A percentile compares a stretch with the other conserved stretches of the same genome.
Evolutionary conservation across 1,284 basidiomycete genomes (phyloP).

Genomic region (Ganoderma multipileum): DNA sequence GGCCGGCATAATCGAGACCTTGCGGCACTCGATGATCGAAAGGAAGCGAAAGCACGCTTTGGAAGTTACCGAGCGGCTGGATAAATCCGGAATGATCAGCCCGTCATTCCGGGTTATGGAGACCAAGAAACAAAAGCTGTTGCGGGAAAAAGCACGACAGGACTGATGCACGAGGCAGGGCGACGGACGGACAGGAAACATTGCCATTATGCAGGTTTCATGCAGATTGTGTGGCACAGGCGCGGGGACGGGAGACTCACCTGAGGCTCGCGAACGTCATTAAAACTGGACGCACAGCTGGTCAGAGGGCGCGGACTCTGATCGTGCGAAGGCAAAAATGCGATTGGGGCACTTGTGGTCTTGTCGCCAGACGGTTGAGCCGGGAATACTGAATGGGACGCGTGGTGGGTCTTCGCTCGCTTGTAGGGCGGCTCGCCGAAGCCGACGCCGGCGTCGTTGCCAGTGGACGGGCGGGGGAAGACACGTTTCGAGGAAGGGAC

Average conservation of each 20-base stretch:
- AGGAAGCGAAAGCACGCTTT: slow-evolving; percentile 26
- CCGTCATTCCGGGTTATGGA: slow-evolving; percentile 25
- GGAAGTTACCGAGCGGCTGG: slow-evolving; percentile 26
- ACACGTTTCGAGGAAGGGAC: slow-evolving; percentile 16
- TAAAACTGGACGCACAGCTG: slow-evolving; percentile 22
- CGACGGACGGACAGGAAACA: slow-evolving; percentile 12
- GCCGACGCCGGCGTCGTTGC: neutral
- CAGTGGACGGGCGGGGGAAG: slow-evolving; percentile 9
- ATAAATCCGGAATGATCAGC: slow-evolving; percentile 30
- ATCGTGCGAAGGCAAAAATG: slow-evolving; percentile 17
- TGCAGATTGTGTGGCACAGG: slow-evolving; percentile 5
- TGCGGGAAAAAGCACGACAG: slow-evolving; percentile 22
- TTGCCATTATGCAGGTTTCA: neutral
- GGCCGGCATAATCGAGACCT: slow-evolving; percentile 24
- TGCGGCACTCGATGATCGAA: slow-evolving; percentile 17
- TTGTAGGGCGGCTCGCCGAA: slow-evolving; percentile 18
- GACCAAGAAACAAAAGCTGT: slow-evolving; percentile 22
- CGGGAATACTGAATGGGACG: slow-evolving; percentile 10
- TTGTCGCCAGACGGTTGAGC: slow-evolving; percentile 7
- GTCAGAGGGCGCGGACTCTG: slow-evolving; percentile 26
- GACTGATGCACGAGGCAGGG: slow-evolving; percentile 19
- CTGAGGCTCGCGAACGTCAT: slow-evolving; percentile 10
- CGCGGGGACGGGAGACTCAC: slow-evolving; percentile 19
- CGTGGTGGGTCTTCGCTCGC: slow-evolving; percentile 24
- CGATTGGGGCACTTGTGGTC: slow-evolving; percentile 10